Conservation (phyloP, 23 red algal species). For the Gracilaria gracilis region DNA sequence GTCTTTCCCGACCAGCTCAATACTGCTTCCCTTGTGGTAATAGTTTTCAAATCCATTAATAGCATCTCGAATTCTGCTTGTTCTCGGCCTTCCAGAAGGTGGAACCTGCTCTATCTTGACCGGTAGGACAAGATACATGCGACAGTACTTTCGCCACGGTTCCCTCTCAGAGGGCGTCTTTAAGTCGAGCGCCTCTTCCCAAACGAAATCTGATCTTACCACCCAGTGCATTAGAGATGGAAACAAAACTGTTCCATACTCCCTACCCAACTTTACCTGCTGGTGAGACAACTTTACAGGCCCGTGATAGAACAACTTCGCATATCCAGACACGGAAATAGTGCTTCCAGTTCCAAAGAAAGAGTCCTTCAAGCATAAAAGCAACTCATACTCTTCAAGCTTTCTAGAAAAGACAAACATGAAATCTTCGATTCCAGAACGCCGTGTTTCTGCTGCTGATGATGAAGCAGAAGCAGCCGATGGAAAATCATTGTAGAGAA, state of each 20-base stretch:
- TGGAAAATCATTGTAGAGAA: conserved; percentile 27
- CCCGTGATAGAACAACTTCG: conserved; percentile 54
- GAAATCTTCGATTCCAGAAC: conserved; percentile 59
- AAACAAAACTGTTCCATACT: conserved; percentile 49
- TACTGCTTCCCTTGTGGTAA: neutral
- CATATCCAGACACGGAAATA: conserved; percentile 19
- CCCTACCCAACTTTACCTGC: conserved; percentile 23
- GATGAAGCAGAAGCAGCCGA: neutral
- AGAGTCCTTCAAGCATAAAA: conserved; percentile 21
- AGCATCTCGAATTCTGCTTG: no score
- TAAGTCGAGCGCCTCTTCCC: conserved; percentile 24
- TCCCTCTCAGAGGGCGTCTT: neutral
- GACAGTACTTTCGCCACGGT: conserved; percentile 7
- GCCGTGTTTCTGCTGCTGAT: neutral
- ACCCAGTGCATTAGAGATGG: neutral
- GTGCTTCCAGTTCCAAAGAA: conserved; percentile 37
- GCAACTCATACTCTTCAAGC: conserved; percentile 20
- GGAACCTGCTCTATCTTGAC: neutral
- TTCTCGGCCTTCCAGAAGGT: neutral
- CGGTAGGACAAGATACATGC: conserved; percentile 54
- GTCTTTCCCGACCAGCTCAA: neutral
- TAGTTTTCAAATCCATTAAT: neutral
- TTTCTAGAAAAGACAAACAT: conserved; percentile 57
- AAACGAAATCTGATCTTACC: conserved; percentile 31
- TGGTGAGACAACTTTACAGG: conserved; percentile 14